Percentiles rank a stretch among this genome's conserved stretches.
Evolutionary conservation across 2,329 filamentous ascomycete genomes (phyloP).

Genomic region (Exophiala phaeomuriformis): DNA sequence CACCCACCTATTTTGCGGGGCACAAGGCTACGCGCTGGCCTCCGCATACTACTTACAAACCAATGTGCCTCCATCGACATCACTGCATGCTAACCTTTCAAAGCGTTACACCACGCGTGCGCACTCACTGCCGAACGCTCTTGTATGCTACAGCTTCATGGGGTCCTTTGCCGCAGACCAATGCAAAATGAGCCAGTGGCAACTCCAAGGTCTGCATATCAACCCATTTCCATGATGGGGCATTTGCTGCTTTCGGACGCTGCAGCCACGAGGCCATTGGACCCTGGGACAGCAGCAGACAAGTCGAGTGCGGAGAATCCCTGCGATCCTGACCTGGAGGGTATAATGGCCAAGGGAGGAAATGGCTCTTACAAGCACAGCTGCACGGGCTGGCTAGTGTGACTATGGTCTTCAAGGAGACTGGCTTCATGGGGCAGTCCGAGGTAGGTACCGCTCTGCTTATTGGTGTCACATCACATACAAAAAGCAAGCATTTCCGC

Average conservation of each 20-base stretch:
- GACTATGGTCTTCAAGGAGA: neutral
- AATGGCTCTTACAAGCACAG: neutral
- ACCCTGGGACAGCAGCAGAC: neutral
- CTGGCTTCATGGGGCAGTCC: no score
- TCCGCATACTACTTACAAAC: no score
- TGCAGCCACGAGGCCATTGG: neutral
- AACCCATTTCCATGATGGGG: constrained; percentile 3
- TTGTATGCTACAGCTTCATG: neutral
- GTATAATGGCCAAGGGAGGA: neutral
- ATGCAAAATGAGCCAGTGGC: neutral
- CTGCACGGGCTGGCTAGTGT: neutral
- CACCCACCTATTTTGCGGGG: no score
- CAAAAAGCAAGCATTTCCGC: no score
- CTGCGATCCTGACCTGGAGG: neutral
- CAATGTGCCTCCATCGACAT: no score
- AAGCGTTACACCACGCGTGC: no score
- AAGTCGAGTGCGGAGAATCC: constrained; percentile 1
- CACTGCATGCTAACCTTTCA: no score
- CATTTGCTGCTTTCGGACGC: constrained; percentile 18
- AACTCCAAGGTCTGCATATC: neutral
- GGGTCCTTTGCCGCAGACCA: neutral
- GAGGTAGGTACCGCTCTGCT: no score
- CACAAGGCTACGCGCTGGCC: no score
- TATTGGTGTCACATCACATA: no score
- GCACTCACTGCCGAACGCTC: neutral